These are phyloP conservation scores for Gyromitra esculenta DNA, from an alignment of 2,329 filamentous ascomycete genomes.

Conservation along the genomic window DNA sequence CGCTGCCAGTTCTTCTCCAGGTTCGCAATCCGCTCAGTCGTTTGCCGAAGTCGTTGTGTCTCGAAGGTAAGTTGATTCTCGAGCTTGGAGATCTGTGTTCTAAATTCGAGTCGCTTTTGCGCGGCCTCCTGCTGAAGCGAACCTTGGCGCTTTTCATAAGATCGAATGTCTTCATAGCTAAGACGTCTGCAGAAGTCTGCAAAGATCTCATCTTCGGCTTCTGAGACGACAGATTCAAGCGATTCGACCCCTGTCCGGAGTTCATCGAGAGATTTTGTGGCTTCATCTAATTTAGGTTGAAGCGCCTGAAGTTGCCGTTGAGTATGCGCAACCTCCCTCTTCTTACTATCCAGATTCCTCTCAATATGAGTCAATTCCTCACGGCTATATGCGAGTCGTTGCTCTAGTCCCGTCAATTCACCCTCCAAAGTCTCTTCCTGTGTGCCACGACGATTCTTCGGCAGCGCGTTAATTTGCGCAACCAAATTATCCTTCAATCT, in stretches of 20 bases:
- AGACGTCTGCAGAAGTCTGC: conserved; percentile 83
- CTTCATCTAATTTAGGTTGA: conserved; percentile 79
- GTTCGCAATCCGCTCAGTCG: conserved; percentile 73
- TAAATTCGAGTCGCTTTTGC: conserved; percentile 86
- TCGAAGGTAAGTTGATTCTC: conserved; percentile 71
- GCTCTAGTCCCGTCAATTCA: conserved; percentile 81
- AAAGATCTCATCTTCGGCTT: conserved; percentile 90
- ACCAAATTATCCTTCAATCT: conserved; percentile 71
- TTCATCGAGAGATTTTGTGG: conserved; percentile 73
- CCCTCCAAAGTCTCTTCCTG: conserved; percentile 84
- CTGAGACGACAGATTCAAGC: conserved; percentile 73
- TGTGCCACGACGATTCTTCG: conserved; percentile 76
- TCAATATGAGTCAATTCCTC: conserved; percentile 73
- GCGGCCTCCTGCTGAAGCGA: conserved; percentile 89
- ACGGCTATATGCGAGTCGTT: conserved; percentile 75
- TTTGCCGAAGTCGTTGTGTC: conserved; percentile 76
- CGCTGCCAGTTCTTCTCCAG: conserved; percentile 74
- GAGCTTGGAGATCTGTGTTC: conserved; percentile 75
- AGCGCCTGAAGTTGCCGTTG: conserved; percentile 78
- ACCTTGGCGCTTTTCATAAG: conserved; percentile 93
- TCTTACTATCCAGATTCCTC: conserved; percentile 84
- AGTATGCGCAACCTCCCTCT: conserved; percentile 79
- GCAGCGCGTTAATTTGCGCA: conserved; percentile 75
- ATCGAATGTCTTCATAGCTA: conserved; percentile 87
- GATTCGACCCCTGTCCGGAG: conserved; percentile 68